These are phyloP conservation scores for Mycosphaerella sp. DNA, from an alignment of 2,329 filamentous ascomycete species.

Conservation along the genomic window DNA sequence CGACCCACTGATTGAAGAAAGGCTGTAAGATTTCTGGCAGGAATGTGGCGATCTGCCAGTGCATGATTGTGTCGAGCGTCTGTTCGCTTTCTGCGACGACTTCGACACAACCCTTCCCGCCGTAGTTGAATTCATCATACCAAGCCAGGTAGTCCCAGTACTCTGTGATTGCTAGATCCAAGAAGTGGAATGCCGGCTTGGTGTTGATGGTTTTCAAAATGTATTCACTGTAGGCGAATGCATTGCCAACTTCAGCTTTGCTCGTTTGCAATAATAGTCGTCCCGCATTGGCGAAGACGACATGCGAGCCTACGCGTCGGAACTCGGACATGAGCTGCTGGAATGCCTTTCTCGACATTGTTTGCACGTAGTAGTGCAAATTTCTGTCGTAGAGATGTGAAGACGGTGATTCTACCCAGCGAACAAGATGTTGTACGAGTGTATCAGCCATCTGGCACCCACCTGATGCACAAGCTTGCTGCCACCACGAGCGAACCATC, in stretches of 20 bases:
- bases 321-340: conserved; percentile 97
- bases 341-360: conserved; percentile 96
- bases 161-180: conserved; percentile 94
- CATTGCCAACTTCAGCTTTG: conserved; percentile 93
- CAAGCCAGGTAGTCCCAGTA: conserved; percentile 99
- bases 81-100: conserved; percentile 73
- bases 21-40: conserved; percentile 73
- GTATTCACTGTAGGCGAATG: conserved; percentile 94
- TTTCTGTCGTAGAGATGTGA: conserved; percentile 94
- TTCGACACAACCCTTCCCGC: conserved; percentile 81
- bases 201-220: conserved; percentile 95
- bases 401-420: conserved; percentile 91
- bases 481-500: conserved; percentile 99
- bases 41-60: conserved; percentile 95
- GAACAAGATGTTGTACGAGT: conserved; percentile 92
- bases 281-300: conserved; percentile 90
- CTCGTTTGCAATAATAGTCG: conserved; percentile 89
- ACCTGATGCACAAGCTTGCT: conserved; percentile 63
- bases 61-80: conserved; percentile 85
- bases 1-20: conserved; percentile 84
- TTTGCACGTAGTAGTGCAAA: conserved; percentile 94
- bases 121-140: conserved; percentile 99
- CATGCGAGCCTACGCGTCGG: conserved; percentile 84
- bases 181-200: conserved; percentile 93
- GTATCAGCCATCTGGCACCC: conserved; percentile 94